Base-by-base conservation (phyloP, 331 rosid genomes). In the Arachis monticola region DNA sequence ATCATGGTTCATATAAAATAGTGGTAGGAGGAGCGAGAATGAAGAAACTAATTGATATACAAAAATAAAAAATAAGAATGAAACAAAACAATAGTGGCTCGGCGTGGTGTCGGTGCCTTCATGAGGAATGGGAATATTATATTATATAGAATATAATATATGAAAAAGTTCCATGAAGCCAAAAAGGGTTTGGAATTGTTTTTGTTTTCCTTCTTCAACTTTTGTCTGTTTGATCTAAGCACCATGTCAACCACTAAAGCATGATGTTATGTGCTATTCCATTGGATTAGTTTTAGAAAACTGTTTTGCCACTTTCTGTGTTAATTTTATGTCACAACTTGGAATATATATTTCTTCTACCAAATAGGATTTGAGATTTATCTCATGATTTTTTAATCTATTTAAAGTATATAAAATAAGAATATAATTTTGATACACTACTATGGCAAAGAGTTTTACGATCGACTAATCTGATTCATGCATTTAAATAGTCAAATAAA, bases 241-340 rank as follows among this genome's bases (percentile, higher is more conserved):
- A 66, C 83, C 64, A 76, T 81, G 81, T 90, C 90, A 90, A 78
- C 95, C 88, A 83, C 91, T 85, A 75, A 77, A 72, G 77, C 83
- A 63, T 67, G 64, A 44, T 63, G 27, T 69, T 73, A 65, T 75
- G 68, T 77, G 65, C 59, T 41, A 51, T 79, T 6, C 58, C 78
- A 73, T 64, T 81, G 35, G 5, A 67, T 53, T 47, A 5, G 41
- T 38, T 38, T 38, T 38, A 38, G 41, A 38, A 38, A 38, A 38
- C 4, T 38, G 41, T 38, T 38, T 38, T 38, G 41, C 41, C 41
- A 38, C 41, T 38, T 38, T 38, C 41, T 38, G 41, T 38, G 41
- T 38, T 38, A 38, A 38, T 38, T 38, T 38, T 38, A 38, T 38
- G 5, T 38, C 5, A 5, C 4, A 38, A 38, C 1, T 38, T 38